A percentile compares a stretch with the other conserved stretches of the same genome.
Conservation (phyloP, 2,329 filamentous ascomycete genomes). For the Emericellopsis cladophorae region DNA sequence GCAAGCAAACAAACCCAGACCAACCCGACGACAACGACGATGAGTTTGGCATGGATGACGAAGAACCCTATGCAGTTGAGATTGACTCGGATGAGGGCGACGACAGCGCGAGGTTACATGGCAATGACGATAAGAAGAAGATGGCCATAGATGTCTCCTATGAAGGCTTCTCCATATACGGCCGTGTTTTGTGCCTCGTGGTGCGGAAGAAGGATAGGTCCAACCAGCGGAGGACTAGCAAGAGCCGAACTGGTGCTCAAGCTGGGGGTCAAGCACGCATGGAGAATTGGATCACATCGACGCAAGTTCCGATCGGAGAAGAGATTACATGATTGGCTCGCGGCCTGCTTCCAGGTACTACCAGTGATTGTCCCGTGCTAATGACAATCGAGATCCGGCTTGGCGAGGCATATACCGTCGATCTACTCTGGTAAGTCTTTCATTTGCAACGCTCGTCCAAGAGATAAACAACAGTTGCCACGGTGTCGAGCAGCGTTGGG, state of each 20-base stretch:
- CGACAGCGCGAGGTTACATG: slow-evolving; percentile 11
- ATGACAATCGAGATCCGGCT: neutral
- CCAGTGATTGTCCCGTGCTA: no score
- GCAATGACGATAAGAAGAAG: slow-evolving; percentile 76
- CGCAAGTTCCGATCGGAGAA: slow-evolving; percentile 45
- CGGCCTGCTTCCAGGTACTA: no score
- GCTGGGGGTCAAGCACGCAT: slow-evolving; percentile 54
- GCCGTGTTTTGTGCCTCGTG: slow-evolving; percentile 81
- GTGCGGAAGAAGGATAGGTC: slow-evolving; percentile 62
- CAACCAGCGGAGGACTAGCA: slow-evolving; percentile 17
- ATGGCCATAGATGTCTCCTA: slow-evolving; percentile 75
- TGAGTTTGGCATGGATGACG: slow-evolving; percentile 16
- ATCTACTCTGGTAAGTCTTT: no score
- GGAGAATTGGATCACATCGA: slow-evolving; percentile 76
- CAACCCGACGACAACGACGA: slow-evolving; percentile 12
- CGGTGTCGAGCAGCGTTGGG: no score
- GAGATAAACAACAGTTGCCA: no score
- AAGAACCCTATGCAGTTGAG: slow-evolving; percentile 20
- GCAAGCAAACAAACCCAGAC: slow-evolving; percentile 10
- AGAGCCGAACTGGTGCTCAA: slow-evolving; percentile 14
- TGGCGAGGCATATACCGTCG: no score
- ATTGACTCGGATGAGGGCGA: slow-evolving; percentile 25
- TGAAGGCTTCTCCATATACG: slow-evolving; percentile 93
- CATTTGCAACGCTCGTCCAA: no score
- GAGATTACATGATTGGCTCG: slow-evolving; percentile 13